A percentile compares a stretch with the other conserved stretches of the same genome.
These are phyloP conservation scores for Pichia manshurica DNA, from an alignment of 805 yeast genomes.

Conservation along the genomic window DNA sequence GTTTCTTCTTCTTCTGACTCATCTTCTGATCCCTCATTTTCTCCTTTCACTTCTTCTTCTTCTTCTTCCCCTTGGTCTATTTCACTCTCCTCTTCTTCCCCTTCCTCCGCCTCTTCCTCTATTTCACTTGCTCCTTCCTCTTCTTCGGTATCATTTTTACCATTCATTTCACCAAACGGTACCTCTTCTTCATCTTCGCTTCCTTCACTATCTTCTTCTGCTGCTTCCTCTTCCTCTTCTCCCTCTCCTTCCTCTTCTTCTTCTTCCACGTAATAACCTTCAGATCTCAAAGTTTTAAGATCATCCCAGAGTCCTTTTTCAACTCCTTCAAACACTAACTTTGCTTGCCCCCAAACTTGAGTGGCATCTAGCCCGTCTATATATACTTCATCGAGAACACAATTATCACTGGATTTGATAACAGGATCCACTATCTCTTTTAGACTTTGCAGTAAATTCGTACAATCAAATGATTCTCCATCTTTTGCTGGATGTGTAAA, in stretches of 20 bases:
- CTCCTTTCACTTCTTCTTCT: constrained; percentile 32
- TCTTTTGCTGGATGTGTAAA: background rate
- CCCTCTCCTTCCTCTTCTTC: constrained; percentile 24
- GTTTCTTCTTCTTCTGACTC: constrained; percentile 35
- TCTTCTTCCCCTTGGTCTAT: constrained; percentile 26
- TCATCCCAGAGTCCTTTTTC: constrained; percentile 54
- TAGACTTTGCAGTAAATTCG: constrained; percentile 10
- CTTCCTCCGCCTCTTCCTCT: constrained; percentile 26
- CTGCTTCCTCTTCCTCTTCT: constrained; percentile 23
- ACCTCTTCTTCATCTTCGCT: constrained; percentile 21
- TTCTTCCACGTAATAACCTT: constrained; percentile 17
- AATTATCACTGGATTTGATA: constrained; percentile 37
- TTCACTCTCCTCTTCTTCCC: constrained; percentile 24
- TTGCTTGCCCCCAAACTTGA: constrained; percentile 92
- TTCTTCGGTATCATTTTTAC: constrained; percentile 25
- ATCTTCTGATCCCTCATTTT: constrained; percentile 44
- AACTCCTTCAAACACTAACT: constrained; percentile 74
- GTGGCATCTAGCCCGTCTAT: constrained; percentile 83
- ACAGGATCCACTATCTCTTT: constrained; percentile 16
- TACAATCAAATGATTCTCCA: constrained; percentile 7
- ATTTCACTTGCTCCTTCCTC: constrained; percentile 17
- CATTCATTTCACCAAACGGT: constrained; percentile 19
- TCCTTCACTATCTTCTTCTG: constrained; percentile 28
- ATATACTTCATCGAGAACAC: constrained; percentile 73
- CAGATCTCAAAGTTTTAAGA: constrained; percentile 46